Evolutionary conservation across 2,329 filamentous ascomycete species (phyloP).

Genomic region (Verruconis gallopava): DNA sequence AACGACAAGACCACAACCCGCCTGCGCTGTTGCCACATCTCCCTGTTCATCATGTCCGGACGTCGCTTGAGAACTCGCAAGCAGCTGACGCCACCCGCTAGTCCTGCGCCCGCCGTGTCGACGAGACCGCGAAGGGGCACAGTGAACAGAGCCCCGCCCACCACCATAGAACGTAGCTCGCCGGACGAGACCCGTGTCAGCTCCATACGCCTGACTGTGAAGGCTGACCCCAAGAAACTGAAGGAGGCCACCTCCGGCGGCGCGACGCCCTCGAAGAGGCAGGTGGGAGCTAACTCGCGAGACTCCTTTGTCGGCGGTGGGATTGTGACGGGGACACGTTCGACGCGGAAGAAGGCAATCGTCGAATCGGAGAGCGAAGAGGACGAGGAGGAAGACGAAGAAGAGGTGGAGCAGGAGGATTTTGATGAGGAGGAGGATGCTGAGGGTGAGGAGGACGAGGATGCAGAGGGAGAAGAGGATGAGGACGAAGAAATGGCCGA

Average conservation of each 20-base stretch:
- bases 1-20: too few relatives aligned
- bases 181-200: conserved; percentile 28
- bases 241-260: conserved; percentile 32
- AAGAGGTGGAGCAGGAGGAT: conserved; percentile 20
- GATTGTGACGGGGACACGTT: conserved; percentile 25
- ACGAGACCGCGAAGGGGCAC: conserved; percentile 8
- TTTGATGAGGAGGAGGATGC: conserved; percentile 16
- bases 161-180: conserved; percentile 21
- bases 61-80: conserved; percentile 26
- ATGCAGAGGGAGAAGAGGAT: conserved; percentile 26
- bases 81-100: conserved; percentile 10
- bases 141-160: conserved; percentile 15
- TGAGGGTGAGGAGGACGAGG: conserved; percentile 21
- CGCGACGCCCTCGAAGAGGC: conserved; percentile 14
- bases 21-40: too few relatives aligned
- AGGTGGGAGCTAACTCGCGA: conserved; percentile 19
- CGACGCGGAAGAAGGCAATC: conserved; percentile 25
- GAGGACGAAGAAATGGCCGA: conserved; percentile 26
- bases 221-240: conserved; percentile 22
- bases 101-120: conserved; percentile 5
- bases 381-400: conserved; percentile 26
- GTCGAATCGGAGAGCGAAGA: conserved; percentile 29
- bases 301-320: conserved; percentile 15
- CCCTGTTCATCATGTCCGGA: conserved; percentile 18
- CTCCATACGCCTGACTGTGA: conserved; percentile 10